These are phyloP conservation scores for Coelastrella sp. DNA, from an alignment of 139 green algal species.

Conservation along the genomic window DNA sequence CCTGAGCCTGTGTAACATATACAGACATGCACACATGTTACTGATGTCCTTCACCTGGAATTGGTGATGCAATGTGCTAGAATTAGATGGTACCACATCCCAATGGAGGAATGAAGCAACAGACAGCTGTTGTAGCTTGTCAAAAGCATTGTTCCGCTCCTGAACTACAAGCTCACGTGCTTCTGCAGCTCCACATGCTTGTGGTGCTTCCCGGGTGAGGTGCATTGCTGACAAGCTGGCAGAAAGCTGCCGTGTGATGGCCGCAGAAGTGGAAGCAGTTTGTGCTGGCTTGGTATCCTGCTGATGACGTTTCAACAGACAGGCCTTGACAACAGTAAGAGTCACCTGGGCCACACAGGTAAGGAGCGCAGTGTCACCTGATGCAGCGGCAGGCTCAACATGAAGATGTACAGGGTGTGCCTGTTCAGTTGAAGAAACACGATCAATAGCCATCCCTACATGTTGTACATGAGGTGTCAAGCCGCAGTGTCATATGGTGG, in stretches of 20 bases:
- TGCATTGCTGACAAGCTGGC: conserved; percentile 19
- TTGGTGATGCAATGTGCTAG: too few species aligned
- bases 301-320: conserved; percentile 10
- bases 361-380: too few species aligned
- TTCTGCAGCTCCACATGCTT: background rate
- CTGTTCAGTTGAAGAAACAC: background rate
- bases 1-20: too few species aligned
- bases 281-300: conserved; percentile 21
- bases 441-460: background rate
- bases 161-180: background rate
- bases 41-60: too few species aligned
- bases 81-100: too few species aligned
- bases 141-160: too few species aligned
- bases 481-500: too few species aligned
- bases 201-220: background rate
- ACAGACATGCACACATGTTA: too few species aligned
- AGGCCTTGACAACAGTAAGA: conserved; percentile 5
- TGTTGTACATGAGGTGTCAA: background rate
- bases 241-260: conserved; percentile 11
- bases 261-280: background rate
- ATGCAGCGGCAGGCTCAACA: too few species aligned
- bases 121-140: too few species aligned
- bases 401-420: too few species aligned
- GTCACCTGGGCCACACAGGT: conserved; percentile 3
- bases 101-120: too few species aligned